Base-by-base conservation (phyloP, 768 basidiomycete species). In the Megacollybia marginata region DNA sequence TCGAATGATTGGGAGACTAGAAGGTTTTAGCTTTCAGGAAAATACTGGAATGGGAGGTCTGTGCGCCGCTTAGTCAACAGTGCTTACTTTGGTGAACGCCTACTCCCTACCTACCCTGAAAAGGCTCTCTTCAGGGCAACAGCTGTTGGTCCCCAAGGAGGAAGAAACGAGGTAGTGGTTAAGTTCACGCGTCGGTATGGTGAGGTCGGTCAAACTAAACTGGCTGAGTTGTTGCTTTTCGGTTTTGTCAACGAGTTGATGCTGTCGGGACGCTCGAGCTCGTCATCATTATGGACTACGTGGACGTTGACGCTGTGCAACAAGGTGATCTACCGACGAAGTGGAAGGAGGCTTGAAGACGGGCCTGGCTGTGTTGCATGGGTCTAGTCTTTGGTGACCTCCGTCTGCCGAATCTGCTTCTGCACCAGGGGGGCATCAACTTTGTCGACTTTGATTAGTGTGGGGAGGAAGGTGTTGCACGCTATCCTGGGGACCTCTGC, bases 361-460 rank as follows among this genome's bases (percentile, higher is more conserved):
- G 43, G 58, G 54, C 11, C 35, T 57, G 12, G 9, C 9, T 19
- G 11, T 49, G 35, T 47, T 62, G 40, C 60, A 62, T 45, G 31
- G 11, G 9, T 8, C 32, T 61, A 13, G 60, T 59, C 19, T 57
- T 56, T 42, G 60, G 58, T 10, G 58, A 59, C 48, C 50, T 61
- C n/a, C 53, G 56, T 4, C 33, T 28, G 13, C 47, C 56, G 31
- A 56, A 60, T 48, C 42, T 59, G 9, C 20, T 57, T 48, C 12
- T 55, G 15, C 15, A 28, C 42, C 28, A 43, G 9, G 48, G 48
- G 16, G 48, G 44, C 8, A 13, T 52, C 31, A 36, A 54, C 49
- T 50, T 60, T 2, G 36, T 60, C n/a, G 59, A 60, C 43, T 60
- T 60, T 48, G 59, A 60, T 35, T 58, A 57, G 59, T 56, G 59